These are phyloP conservation scores for Phtheirospermum japonicum DNA, from an alignment of 257 asterid genomes.

Conservation along the genomic window DNA sequence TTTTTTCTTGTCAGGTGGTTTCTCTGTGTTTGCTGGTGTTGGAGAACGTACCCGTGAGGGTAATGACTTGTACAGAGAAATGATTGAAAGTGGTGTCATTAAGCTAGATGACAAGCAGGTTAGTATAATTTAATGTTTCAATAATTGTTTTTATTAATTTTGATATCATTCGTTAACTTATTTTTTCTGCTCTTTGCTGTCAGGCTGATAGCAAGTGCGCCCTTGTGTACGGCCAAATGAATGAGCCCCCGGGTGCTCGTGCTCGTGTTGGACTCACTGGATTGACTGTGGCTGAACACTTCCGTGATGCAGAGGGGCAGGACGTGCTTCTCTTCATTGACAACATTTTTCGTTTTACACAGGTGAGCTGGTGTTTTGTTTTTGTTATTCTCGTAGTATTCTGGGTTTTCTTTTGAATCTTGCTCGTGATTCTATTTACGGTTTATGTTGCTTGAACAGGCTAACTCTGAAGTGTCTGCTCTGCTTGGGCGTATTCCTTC, in stretches of 20 bases:
- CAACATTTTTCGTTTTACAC: constrained; percentile 96
- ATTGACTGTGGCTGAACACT: constrained; percentile 96
- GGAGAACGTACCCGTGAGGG: constrained; percentile 99
- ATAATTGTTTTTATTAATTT: not conserved
- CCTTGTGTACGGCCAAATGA: constrained; percentile 98
- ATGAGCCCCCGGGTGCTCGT: constrained; percentile 99
- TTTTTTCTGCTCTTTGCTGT: not conserved
- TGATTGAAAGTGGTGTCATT: constrained; percentile 99
- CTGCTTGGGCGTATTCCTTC: constrained; percentile 99
- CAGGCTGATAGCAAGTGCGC: constrained; percentile 97
- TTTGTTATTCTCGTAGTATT: not conserved
- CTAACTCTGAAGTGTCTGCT: constrained; percentile 92
- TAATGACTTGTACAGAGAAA: constrained; percentile 95
- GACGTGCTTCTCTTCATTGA: constrained; percentile 99
- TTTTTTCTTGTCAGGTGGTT: constrained; percentile 57
- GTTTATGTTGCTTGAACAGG: constrained; percentile 16
- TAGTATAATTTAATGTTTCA: constrained; percentile 8
- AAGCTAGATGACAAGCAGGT: constrained; percentile 99
- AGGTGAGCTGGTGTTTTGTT: constrained; percentile 38
- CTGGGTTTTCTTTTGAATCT: not conserved
- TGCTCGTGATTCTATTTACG: not conserved
- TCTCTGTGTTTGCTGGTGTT: constrained; percentile 98
- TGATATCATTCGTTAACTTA: constrained; percentile 37
- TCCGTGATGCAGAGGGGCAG: constrained; percentile 99
- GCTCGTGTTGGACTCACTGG: constrained; percentile 99